Base-by-base conservation (phyloP, 2,329 filamentous ascomycete genomes). In the Fusarium napiforme region DNA sequence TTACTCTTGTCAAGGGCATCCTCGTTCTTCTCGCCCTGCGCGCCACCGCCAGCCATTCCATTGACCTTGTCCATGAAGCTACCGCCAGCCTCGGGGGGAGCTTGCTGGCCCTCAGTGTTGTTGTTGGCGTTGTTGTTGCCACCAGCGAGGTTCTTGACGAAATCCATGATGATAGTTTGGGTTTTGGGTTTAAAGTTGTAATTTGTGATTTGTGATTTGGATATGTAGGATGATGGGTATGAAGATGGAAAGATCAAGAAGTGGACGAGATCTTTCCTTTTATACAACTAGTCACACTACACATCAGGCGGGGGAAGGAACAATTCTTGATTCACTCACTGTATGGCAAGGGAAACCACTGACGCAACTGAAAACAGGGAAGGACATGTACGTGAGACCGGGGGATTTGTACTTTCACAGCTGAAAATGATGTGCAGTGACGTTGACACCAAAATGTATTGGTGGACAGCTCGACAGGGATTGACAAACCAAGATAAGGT, bases 1-100 rank as follows among this genome's bases (percentile, higher is more conserved):
- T 71, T 62, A 94, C 93, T 91, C 85, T 96, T 96, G 84, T 96
- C 93, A 59, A 96, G 88, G n/a, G 82, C 84, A 79, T 96, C 93
- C 82, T 96, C 93, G 76, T 95, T 93, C 88, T 94, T 91, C 88
- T 96, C 93, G 79, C 91, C 90, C 82, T 93, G 85, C 39, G 83
- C 83, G 42, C 93, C 93, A 60, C 93, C 93, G 40, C 93, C 93
- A 26, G 92, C 92, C 74, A 91, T 86, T 65, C 83, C 80, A 85
- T 96, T 93, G 67, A 95, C 59, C 85, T 93, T 94, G 83, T 92
- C 88, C 80, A 90, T 87, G 73, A 95, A 81, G 68, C 91, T 85
- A 42, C 82, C 81, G 72, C 75, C 82, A 83, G 77, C 56, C 62
- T 72, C 64, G 26, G 69, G 58, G 60, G 70, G 64, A 64, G 79